Conservation (phyloP, 192 early-diverging fungal species). For the Umbelopsis ramanniana region DNA sequence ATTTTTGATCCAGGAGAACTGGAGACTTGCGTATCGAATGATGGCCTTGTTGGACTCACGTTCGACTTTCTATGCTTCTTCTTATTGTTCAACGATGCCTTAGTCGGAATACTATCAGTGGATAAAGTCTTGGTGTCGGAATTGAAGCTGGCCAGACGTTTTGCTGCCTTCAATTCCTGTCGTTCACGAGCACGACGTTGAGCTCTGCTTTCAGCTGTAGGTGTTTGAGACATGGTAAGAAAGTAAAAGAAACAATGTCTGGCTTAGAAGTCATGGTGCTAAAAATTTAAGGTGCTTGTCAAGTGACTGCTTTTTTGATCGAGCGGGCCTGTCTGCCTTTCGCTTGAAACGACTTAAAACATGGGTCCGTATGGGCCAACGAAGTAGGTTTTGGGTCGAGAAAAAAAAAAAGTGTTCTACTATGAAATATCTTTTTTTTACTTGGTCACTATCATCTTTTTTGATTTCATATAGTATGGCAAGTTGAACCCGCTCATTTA, state of each 20-base stretch:
- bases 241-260: background rate
- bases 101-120: background rate
- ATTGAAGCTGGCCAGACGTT: background rate
- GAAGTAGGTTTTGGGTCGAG: too few relatives aligned
- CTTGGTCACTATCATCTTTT: too few relatives aligned
- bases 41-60: background rate
- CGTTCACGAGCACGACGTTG: slow-evolving; percentile 9
- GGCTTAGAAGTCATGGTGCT: background rate
- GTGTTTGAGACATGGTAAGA: slow-evolving; percentile 1
- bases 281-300: background rate
- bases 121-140: background rate
- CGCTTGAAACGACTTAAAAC: background rate
- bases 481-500: background rate
- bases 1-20: background rate
- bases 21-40: background rate
- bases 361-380: too few relatives aligned
- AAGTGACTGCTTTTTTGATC: background rate
- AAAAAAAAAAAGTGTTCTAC: too few relatives aligned
- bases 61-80: slow-evolving; percentile 2
- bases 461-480: background rate
- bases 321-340: background rate
- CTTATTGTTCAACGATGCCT: slow-evolving; percentile 1
- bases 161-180: background rate
- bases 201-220: background rate
- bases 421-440: too few relatives aligned